Base-by-base conservation (phyloP, 148 eudicot genomes). In the Hydrangea macrophylla region DNA sequence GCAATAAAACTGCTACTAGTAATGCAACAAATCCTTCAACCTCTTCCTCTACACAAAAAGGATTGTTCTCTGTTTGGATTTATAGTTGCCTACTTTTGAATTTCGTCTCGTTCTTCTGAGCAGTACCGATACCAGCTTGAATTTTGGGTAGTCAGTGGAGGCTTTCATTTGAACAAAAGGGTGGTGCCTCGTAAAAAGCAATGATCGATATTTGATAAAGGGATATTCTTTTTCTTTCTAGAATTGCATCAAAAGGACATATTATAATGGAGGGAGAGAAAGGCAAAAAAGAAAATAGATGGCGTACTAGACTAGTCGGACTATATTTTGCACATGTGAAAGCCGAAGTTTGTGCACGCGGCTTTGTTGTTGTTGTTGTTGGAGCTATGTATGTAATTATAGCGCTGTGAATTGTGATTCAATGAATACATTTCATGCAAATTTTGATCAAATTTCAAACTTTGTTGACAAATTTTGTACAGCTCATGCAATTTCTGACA, bases 1-100 rank as follows among this genome's bases (percentile, higher is more conserved):
- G 75, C 79, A 85, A 81, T 50, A 81, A 70, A 56, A 76, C 84
- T 42, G 70, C 81, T 18, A 75, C 82, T 36, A 73, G 60, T 55
- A 76, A 70, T 37, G 42, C 42, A 3, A 73, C 82, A 22, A 67
- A 56, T 13, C 25, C 77, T 50, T 50, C 81, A 61, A 48, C 64
- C 44, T 74, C 85, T 30, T 69, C 83, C 50, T 75, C 82, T 11
- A 35, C 68, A 5, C 61, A 22, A 23, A 62, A 55, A 24, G 22
- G n/a, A 59, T 65, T n/a, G n/a, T n/a, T 50, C 37, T 48, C 68
- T 28, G 17, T 39, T 6, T 64, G 70, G 75, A 58, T 60, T 58
- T 48, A 35, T 32, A 51, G 73, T 67, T 71, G 71, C 67, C 74
- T 79, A 68, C 65, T 81, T 36, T 51, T 77, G 57, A 53, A 70